These are phyloP conservation scores for Mycena haematopus DNA, from an alignment of 768 basidiomycete genomes.

Conservation along the genomic window DNA sequence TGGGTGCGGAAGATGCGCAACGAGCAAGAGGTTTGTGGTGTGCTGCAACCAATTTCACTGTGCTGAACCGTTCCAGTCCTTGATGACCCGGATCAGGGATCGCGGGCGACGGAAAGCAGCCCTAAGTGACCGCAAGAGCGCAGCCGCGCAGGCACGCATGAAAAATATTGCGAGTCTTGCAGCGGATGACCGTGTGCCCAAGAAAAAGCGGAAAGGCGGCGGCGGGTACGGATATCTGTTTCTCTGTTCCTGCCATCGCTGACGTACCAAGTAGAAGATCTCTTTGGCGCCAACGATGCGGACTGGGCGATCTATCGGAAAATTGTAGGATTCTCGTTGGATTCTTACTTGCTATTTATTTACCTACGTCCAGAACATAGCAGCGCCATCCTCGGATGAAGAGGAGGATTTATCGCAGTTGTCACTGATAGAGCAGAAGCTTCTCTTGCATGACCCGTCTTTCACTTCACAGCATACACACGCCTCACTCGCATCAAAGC, in stretches of 20 bases:
- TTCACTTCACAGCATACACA: slow-evolving; percentile 87
- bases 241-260: slow-evolving; percentile 2
- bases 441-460: slow-evolving; percentile 82
- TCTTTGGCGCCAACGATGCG: slow-evolving; percentile 92
- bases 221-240: slow-evolving; percentile 60
- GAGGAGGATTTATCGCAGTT: slow-evolving; percentile 87
- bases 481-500: slow-evolving; percentile 74
- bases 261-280: slow-evolving; percentile 68
- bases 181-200: slow-evolving; percentile 80
- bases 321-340: slow-evolving; percentile 71
- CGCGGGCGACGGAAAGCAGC: slow-evolving; percentile 81
- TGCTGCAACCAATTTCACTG: not conserved
- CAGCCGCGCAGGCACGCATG: slow-evolving; percentile 95
- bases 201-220: slow-evolving; percentile 84
- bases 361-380: slow-evolving; percentile 58
- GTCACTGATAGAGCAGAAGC: slow-evolving; percentile 75
- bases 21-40: slow-evolving; percentile 75
- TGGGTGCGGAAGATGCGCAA: slow-evolving; percentile 79
- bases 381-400: slow-evolving; percentile 79
- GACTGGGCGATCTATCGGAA: slow-evolving; percentile 99
- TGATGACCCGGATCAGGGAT: slow-evolving; percentile 88
- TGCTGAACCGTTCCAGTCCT: slow-evolving; percentile 47
- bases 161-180: slow-evolving; percentile 94
- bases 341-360: not conserved
- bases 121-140: slow-evolving; percentile 89